Base-by-base conservation (phyloP, 768 basidiomycete genomes). In the Asterophora lycoperdoides region DNA sequence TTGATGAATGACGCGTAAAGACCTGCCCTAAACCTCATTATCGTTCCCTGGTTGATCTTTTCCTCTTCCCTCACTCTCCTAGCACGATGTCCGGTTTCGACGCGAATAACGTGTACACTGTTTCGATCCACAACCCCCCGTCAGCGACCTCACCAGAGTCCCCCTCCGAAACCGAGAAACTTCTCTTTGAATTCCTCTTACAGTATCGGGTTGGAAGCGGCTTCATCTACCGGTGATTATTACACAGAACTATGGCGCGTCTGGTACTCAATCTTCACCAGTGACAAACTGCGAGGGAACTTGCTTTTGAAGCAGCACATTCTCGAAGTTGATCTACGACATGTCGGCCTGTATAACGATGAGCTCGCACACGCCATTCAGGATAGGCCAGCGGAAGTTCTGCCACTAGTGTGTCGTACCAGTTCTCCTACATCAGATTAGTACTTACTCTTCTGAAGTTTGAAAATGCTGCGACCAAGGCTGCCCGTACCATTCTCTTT, bases 291-390 rank as follows among this genome's bases (percentile, higher is more conserved):
- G 23, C 81, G 94, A 15, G 90, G 84, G 39, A 95, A 93, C 63
- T 69, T 98, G 29, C 78, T 98, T 11, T 65, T 95, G 54, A 93
- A 93, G 62, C 90, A 94, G 53, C 82, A 88, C 63, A 71, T 84
- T 44, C 84, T 98, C 50, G 81, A 96, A 67, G 83, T 97, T 53
- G 86, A 97, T 68, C 75, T 95, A 57, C 72, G 84, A 54, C 76
- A 89, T 68, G 62, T 89, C 53, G 69, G 81, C 66, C 71, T 93
- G 23, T 98, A 86, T 73, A 93, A 96, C 57, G 94, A 97, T 60
- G 93, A 95, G 61, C 75, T 99, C 30, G 93, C 92, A 1, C 90
- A 94, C 64, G 81, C 82, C 17, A 83, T 97, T 46, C 92, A 96
- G 66, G 89, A 92, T 56, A 75, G 78, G 58, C 96, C 96, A 14